Evolutionary conservation across 2,329 filamentous ascomycete genomes (phyloP).

Genomic region (Didymella exigua): DNA sequence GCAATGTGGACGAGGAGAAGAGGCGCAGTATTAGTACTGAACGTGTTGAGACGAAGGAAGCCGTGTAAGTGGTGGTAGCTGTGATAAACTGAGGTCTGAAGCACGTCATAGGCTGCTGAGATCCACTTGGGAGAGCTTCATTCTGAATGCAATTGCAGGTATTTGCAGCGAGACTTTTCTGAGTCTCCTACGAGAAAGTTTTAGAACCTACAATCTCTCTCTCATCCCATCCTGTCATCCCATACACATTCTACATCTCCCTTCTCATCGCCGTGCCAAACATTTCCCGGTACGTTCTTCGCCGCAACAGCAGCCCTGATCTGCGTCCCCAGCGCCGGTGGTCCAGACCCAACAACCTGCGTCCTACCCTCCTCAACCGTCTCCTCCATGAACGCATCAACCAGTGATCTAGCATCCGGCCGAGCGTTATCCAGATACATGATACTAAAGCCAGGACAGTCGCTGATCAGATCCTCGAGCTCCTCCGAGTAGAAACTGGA

Average conservation of each 20-base stretch:
- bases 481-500: slow-evolving; percentile 3
- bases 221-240: slow-evolving; percentile 38
- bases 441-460: slow-evolving; percentile 26
- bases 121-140: no score
- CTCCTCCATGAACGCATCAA: slow-evolving; percentile 24
- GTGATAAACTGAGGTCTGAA: no score
- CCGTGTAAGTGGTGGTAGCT: slow-evolving; percentile 16
- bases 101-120: no score
- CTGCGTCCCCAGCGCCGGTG: slow-evolving; percentile 30
- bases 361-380: slow-evolving; percentile 26
- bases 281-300: slow-evolving; percentile 24
- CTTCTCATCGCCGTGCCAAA: slow-evolving; percentile 36
- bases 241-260: slow-evolving; percentile 36
- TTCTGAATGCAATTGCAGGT: no score
- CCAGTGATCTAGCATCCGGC: slow-evolving; percentile 17
- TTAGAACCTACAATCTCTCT: no score
- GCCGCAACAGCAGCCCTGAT: slow-evolving; percentile 33
- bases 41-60: slow-evolving; percentile 34
- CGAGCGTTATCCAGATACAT: slow-evolving; percentile 28
- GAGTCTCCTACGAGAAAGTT: no score
- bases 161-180: no score
- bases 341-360: slow-evolving; percentile 33
- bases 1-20: slow-evolving; percentile 7
- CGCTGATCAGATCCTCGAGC: slow-evolving; percentile 14
- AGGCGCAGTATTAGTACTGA: slow-evolving; percentile 24